phyloP scores from a whole-genome alignment of 1,284 basidiomycete species.

The Peniophora sp. region DNA sequence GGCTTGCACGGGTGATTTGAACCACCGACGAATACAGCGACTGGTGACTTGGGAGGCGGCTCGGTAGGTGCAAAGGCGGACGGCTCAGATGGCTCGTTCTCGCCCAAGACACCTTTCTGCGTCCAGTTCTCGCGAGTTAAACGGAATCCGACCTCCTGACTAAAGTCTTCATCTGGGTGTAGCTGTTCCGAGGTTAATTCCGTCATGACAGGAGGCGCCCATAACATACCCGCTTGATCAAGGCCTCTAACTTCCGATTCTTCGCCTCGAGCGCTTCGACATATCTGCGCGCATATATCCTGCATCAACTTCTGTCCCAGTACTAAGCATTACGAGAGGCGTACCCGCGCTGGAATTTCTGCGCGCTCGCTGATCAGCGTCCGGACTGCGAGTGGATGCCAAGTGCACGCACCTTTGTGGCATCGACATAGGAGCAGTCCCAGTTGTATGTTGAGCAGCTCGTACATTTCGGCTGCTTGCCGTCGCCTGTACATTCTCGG shows the following conservation, averaged over 20 bases:
- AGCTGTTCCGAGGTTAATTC: slow-evolving; percentile 26
- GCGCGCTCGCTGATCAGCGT: no score
- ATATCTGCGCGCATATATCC: slow-evolving; percentile 35
- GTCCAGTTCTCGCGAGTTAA: slow-evolving; percentile 36
- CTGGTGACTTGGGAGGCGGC: background rate
- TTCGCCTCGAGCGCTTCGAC: slow-evolving; percentile 68
- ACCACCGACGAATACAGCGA: background rate
- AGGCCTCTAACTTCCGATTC: slow-evolving; percentile 63
- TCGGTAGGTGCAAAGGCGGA: background rate
- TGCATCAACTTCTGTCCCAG: background rate
- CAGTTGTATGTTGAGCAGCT: slow-evolving; percentile 69
- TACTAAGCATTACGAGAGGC: background rate
- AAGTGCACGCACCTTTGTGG: slow-evolving; percentile 48
- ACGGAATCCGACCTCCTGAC: slow-evolving; percentile 33
- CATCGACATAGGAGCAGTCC: slow-evolving; percentile 74
- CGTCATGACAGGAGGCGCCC: no score
- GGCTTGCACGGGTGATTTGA: background rate
- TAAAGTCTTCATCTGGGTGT: slow-evolving; percentile 43
- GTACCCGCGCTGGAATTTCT: background rate
- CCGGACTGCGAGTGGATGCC: no score
- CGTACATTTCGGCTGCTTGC: slow-evolving; percentile 59
- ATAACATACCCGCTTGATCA: slow-evolving; percentile 50
- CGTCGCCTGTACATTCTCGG: slow-evolving; percentile 36
- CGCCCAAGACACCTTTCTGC: background rate
- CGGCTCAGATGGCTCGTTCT: background rate